Base-by-base conservation (phyloP, 371 early-diverging fungal species). In the Neoconidiobolus thromboides region DNA sequence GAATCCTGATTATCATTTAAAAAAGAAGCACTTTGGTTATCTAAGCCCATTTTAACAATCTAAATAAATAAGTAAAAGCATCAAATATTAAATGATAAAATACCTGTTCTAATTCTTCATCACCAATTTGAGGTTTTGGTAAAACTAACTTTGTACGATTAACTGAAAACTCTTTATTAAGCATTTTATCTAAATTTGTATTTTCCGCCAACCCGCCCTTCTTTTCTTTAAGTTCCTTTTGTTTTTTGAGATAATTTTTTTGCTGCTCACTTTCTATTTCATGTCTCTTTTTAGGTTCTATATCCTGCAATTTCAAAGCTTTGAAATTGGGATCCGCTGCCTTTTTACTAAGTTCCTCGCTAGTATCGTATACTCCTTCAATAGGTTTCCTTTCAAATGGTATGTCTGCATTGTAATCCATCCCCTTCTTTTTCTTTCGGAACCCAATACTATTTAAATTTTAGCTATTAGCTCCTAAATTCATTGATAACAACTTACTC, bases 351-450 rank as follows among this genome's bases (percentile, higher is more conserved):
- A 75, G 68, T 72, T 97, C 97, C 47, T 89, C 93, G 0, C 82
- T 83, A 1, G 86, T 83, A 63, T 93, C 93, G 68, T 87, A 93
- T 63, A 94, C 92, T 26, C 98, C 98, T 4, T 85, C 77, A 38
- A 89, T 79, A 0, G 90, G 87, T 38, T 75, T 76, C 60, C 81
- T 86, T 69, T 94, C 88, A 62, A 93, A 93, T 1, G 98, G 98
- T 62, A 92, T 87, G 60, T 97, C 96, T 26, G 87, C 86, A 66
- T 94, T 96, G 70, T 93, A 95, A 65, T 97, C 91, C 83, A 92
- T 87, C 5, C 81, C 86, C 61, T 76, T 72, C 63, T 76, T 77
- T 70, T 81, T 83, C 64, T 76, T 75, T 64, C 76, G 79, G 59
- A 72, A 68, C 49, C 73, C 75, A 73, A 64, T 47, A 40, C 43